Evolutionary conservation across 495 filamentous ascomycete species (phyloP).

Genomic region (Apodospora peruviana): DNA sequence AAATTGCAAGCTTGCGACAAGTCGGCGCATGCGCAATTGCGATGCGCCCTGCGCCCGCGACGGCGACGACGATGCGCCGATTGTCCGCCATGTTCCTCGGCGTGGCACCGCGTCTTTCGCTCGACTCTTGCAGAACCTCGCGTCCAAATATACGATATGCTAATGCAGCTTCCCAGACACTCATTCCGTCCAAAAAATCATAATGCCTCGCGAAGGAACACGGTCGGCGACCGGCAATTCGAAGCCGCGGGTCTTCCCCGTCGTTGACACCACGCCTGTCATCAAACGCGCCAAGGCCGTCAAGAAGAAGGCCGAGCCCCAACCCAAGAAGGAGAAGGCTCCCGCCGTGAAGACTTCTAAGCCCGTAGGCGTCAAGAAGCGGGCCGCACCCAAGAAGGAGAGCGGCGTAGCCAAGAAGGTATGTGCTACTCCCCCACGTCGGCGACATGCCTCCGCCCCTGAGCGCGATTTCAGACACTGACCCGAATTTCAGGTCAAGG

Average conservation of each 20-base stretch:
- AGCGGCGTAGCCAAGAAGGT: slow-evolving; percentile 42
- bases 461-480: slow-evolving; percentile 13
- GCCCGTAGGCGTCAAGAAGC: slow-evolving; percentile 49
- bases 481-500: slow-evolving; percentile 38
- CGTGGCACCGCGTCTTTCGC: slow-evolving; percentile 4
- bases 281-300: slow-evolving; percentile 42
- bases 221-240: slow-evolving; percentile 51
- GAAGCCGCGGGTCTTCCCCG: slow-evolving; percentile 47
- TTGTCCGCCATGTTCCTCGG: slow-evolving; percentile 8
- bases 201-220: slow-evolving; percentile 53
- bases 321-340: slow-evolving; percentile 25
- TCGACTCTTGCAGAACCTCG: background rate
- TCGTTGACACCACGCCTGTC: slow-evolving; percentile 43
- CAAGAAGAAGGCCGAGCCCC: slow-evolving; percentile 27
- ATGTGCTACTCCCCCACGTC: slow-evolving; percentile 8
- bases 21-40: background rate
- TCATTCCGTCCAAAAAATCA: slow-evolving; percentile 6
- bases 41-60: background rate
- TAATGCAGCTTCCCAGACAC: slow-evolving; percentile 9
- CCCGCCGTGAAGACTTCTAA: slow-evolving; percentile 41
- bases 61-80: background rate
- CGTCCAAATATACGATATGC: slow-evolving; percentile 2
- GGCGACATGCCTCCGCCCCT: background rate
- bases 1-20: slow-evolving; percentile 9
- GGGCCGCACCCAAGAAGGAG: slow-evolving; percentile 49